Evolutionary conservation across 1,284 basidiomycete genomes (phyloP), one percentile per base, ranked within the genome.

Genomic region (Leccinum ponderosum): DNA sequence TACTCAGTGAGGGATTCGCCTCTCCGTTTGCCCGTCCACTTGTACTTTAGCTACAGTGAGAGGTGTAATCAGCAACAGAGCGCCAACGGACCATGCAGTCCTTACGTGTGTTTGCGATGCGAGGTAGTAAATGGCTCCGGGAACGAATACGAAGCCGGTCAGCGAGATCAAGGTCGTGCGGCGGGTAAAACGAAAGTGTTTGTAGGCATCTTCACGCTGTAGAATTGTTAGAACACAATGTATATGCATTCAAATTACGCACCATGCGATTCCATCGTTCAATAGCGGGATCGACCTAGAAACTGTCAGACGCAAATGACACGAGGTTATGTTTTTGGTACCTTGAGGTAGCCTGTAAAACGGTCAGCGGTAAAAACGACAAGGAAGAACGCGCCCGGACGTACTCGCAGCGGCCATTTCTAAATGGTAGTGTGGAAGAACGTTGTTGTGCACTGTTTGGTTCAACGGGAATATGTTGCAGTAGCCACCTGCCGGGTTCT

Each of bases 231-330:
- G 53, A 57, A 25, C 31, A 55, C 27, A 3, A 39, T 25, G 7
- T 15, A 17, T 11, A 22, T 57, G 52, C 56, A 31, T 33, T 53
- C 8, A 58, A 37, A 59, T 14, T 50, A 65, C 74, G 77, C 57
- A 93, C 91, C 90, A 93, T 91, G 48, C 75, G 74, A 69, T 86
- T 87, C 85, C 90, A 93, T 78, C 89, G 83, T 75, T 93, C 91
- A 71, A 93, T 83, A 62, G 91, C 87, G 69, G 90, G 89, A 77
- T 95, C 92, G 64, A 81, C 70, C 91, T 93, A 67, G 31, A 55
- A 57, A 57, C n/a, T 1, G 48, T 61, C 20, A 55, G 17, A 48
- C 31, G 22, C n/a, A 29, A 20, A 12, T 6, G 39, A 2, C 48
- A 55, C 3, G 3, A n/a, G 22, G 1, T 3, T 6, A 8, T 1